Percentiles rank a stretch among this genome's conserved stretches.
Conservation (phyloP, 257 asterid species). For the Scutellaria barbata region DNA sequence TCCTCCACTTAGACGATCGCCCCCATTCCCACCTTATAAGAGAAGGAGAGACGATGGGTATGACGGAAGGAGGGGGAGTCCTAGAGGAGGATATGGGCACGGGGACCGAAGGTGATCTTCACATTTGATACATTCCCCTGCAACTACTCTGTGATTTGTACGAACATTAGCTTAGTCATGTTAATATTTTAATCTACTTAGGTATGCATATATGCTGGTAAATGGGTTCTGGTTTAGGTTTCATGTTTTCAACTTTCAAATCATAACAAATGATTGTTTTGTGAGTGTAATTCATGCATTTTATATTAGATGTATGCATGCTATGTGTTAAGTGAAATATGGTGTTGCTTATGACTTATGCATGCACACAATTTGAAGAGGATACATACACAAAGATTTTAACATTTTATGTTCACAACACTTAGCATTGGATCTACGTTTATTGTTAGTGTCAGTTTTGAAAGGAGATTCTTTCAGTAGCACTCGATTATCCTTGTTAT, state of each 20-base stretch:
- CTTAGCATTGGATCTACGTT: no score
- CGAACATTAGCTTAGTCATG: neutral
- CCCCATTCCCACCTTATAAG: slow-evolving; percentile 33
- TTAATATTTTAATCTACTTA: neutral
- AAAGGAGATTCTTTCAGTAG: no score
- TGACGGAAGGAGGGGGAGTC: slow-evolving; percentile 55
- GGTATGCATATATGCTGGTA: neutral
- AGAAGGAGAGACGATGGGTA: slow-evolving; percentile 68
- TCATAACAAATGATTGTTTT: neutral
- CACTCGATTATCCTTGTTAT: no score
- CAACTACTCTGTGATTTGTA: neutral
- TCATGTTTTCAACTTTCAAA: neutral
- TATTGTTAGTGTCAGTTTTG: no score
- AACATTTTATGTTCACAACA: neutral
- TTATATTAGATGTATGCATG: neutral
- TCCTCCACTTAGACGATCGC: slow-evolving; percentile 44
- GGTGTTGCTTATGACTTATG: slow-evolving; percentile 22
- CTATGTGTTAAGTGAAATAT: neutral
- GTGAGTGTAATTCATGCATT: slow-evolving; percentile 2
- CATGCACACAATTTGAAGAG: neutral
- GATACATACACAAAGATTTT: neutral
- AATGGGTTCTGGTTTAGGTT: slow-evolving; percentile 21
- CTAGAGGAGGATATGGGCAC: slow-evolving; percentile 33
- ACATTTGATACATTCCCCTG: neutral
- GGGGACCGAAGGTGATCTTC: slow-evolving; percentile 34